A percentile compares a stretch with the other conserved stretches of the same genome.
Evolutionary conservation across 169 alveolate species (phyloP).

Genomic region (Plasmodium coatneyi): DNA sequence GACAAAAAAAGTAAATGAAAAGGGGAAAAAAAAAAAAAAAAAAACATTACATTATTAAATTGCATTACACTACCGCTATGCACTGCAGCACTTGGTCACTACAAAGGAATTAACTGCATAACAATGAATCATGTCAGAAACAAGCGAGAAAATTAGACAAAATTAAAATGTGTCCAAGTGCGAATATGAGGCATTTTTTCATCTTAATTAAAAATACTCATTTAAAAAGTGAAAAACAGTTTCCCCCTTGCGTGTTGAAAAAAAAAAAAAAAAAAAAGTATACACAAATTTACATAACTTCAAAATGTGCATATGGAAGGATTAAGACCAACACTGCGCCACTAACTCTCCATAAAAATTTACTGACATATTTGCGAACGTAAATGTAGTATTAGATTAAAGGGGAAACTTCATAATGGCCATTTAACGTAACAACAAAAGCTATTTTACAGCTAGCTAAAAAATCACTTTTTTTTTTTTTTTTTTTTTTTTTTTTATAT

Average conservation of each 20-base stretch:
- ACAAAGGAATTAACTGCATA: background rate
- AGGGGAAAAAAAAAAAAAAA: background rate
- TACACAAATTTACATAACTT: background rate
- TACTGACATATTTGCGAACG: background rate
- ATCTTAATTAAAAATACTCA: background rate
- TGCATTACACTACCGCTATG: background rate
- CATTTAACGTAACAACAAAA: background rate
- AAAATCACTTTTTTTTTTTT: background rate
- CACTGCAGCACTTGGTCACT: background rate
- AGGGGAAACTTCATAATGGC: background rate
- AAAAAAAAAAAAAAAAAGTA: background rate
- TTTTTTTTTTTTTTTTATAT: background rate
- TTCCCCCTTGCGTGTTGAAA: background rate
- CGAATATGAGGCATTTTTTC: background rate
- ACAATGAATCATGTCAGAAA: background rate
- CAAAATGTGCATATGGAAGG: background rate
- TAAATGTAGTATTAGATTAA: background rate
- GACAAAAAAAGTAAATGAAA: background rate
- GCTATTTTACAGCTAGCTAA: background rate
- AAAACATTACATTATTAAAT: background rate
- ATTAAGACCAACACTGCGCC: background rate
- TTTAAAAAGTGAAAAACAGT: background rate
- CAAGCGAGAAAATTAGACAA: conserved; percentile 1
- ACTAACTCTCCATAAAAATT: background rate
- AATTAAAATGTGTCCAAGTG: background rate